Percentiles rank a stretch among this genome's conserved stretches.
Conservation (phyloP, 1,284 basidiomycete genomes). For the Trametes polyzona region DNA sequence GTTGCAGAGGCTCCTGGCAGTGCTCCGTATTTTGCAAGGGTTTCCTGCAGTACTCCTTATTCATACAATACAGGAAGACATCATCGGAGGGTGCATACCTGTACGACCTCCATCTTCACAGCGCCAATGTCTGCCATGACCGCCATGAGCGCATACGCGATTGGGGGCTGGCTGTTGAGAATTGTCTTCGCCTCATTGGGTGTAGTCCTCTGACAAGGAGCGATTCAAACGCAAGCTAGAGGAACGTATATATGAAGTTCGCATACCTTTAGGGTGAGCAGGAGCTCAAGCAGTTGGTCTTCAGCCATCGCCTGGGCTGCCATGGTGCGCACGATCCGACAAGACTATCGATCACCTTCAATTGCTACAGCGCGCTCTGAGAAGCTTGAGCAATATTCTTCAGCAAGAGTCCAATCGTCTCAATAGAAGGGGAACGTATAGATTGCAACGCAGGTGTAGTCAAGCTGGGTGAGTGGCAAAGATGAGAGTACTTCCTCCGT, state of each 20-base stretch:
- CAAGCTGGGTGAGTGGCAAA: no score
- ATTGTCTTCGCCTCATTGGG: constrained; percentile 69
- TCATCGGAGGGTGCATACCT: constrained; percentile 45
- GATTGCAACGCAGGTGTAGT: no score
- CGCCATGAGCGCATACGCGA: constrained; percentile 73
- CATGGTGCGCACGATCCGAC: constrained; percentile 26
- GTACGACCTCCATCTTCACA: constrained; percentile 71
- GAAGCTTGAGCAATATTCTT: no score
- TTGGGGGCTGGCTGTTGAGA: constrained; percentile 70
- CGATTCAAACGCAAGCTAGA: not conserved
- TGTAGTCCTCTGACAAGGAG: constrained; percentile 63
- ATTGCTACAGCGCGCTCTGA: no score
- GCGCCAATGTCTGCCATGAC: constrained; percentile 79
- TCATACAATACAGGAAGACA: not conserved
- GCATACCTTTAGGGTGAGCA: constrained; percentile 66
- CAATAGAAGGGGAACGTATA: no score
- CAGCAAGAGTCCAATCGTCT: no score
- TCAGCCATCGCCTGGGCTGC: constrained; percentile 39
- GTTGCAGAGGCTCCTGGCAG: constrained; percentile 20
- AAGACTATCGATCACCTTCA: no score
- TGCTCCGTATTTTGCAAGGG: constrained; percentile 26
- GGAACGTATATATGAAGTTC: not conserved
- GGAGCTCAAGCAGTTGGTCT: constrained; percentile 69
- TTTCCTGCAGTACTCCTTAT: constrained; percentile 22
- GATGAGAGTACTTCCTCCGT: no score